phyloP scores from a whole-genome alignment of 1,284 basidiomycete species.

The Pseudozyma sp. region DNA sequence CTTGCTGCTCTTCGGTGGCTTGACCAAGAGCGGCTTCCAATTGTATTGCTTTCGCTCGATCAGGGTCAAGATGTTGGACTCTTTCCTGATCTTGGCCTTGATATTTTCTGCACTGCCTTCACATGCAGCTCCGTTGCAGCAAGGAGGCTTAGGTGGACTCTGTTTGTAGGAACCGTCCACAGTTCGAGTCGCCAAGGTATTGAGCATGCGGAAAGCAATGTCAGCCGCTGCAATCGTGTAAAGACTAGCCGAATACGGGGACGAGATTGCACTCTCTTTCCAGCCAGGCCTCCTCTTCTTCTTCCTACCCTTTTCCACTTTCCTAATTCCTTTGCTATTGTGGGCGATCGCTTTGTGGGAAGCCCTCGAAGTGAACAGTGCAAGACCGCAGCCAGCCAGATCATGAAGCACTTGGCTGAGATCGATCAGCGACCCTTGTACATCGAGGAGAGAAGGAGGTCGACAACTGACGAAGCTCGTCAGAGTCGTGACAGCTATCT shows the following conservation, averaged over 20 bases:
- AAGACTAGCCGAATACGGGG: constrained; percentile 6
- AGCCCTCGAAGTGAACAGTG: constrained; percentile 13
- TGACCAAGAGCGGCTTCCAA: constrained; percentile 19
- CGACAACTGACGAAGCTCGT: not conserved
- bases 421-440: constrained; percentile 11
- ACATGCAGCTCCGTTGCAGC: not conserved
- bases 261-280: constrained; percentile 18
- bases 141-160: constrained; percentile 1
- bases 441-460: not conserved
- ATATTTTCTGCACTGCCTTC: not conserved
- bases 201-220: constrained; percentile 12
- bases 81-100: not conserved
- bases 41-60: constrained; percentile 17
- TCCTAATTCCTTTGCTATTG: not conserved
- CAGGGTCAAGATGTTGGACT: constrained; percentile 8
- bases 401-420: constrained; percentile 18
- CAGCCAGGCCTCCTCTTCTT: constrained; percentile 3
- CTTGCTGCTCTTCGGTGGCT: constrained; percentile 5
- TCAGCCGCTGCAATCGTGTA: constrained; percentile 9
- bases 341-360: not conserved
- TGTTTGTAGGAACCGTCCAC: not conserved
- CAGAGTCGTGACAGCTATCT: not conserved
- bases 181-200: not conserved
- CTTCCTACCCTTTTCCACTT: not conserved
- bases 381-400: constrained; percentile 10